phyloP scores from a whole-genome alignment of 2,329 filamentous ascomycete genomes.

The Metarhizium robertsii region DNA sequence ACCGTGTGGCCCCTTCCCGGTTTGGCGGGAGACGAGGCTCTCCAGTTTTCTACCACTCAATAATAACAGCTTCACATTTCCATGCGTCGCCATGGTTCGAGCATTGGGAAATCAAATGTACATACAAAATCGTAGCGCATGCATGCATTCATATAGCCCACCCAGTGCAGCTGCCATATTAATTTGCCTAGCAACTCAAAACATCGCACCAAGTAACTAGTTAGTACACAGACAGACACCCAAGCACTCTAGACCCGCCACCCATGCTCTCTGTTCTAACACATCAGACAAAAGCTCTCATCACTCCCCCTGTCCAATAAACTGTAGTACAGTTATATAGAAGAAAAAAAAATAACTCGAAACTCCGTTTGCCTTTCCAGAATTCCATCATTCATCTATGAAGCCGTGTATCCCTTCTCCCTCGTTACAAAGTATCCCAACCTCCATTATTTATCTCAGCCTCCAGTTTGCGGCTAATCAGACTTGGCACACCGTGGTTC shows the following conservation, averaged over 20 bases:
- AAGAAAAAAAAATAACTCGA: background rate
- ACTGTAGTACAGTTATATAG: background rate
- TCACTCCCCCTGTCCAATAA: background rate
- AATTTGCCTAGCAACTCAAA: background rate
- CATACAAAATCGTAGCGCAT: too few relatives aligned
- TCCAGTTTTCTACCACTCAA: too few relatives aligned
- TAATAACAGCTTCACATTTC: too few relatives aligned
- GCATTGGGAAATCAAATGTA: too few relatives aligned
- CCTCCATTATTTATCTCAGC: slow-evolving; percentile 95
- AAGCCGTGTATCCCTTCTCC: background rate
- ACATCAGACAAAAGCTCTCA: background rate
- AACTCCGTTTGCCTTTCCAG: slow-evolving; percentile 4
- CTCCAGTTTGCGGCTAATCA: slow-evolving; percentile 84
- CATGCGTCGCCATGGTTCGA: too few relatives aligned
- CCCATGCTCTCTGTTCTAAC: background rate
- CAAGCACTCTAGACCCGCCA: background rate
- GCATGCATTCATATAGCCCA: background rate
- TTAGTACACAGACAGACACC: background rate
- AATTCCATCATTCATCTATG: slow-evolving; percentile 2
- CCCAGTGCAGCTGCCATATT: background rate
- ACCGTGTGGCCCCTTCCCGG: too few relatives aligned
- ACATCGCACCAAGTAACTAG: background rate
- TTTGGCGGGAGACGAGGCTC: too few relatives aligned
- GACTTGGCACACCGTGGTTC: slow-evolving; percentile 75
- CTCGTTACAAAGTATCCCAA: slow-evolving; percentile 63